phyloP scores from a whole-genome alignment of 345 rosid genomes.

The Garcia nutans region DNA sequence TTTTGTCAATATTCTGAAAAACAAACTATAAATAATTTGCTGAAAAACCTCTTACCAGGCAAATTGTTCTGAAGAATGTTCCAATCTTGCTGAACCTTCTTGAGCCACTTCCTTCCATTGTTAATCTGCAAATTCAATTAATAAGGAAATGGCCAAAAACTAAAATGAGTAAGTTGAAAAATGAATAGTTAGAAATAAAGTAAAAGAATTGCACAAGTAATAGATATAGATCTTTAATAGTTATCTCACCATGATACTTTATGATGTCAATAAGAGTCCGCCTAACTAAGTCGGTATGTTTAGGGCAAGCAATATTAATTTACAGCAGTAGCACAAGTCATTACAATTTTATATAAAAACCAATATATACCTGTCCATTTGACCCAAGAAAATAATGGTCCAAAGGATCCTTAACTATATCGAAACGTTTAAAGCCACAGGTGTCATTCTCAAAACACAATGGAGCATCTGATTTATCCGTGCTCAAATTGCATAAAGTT shows the following conservation, averaged over 20 bases:
- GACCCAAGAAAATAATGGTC: slow-evolving; percentile 80
- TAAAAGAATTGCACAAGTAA: background rate
- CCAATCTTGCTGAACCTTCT: slow-evolving; percentile 98
- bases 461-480: slow-evolving; percentile 38
- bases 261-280: background rate
- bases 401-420: slow-evolving; percentile 65
- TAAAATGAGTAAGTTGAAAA: background rate
- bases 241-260: background rate
- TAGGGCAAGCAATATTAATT: background rate
- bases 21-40: slow-evolving; percentile 4
- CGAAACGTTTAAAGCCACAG: slow-evolving; percentile 67
- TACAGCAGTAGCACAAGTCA: background rate
- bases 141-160: background rate
- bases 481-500: slow-evolving; percentile 30
- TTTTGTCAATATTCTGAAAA: background rate
- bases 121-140: slow-evolving; percentile 49
- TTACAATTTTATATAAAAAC: background rate
- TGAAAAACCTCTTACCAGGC: slow-evolving; percentile 58
- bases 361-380: slow-evolving; percentile 56
- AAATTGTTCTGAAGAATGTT: slow-evolving; percentile 92
- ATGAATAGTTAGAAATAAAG: background rate
- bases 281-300: background rate
- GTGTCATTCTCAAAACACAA: slow-evolving; percentile 35
- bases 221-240: background rate
- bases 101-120: slow-evolving; percentile 82